A percentile compares a stretch with the other conserved stretches of the same genome.
Conservation (phyloP, 495 filamentous ascomycete genomes). For the Xylaria cubensis region DNA sequence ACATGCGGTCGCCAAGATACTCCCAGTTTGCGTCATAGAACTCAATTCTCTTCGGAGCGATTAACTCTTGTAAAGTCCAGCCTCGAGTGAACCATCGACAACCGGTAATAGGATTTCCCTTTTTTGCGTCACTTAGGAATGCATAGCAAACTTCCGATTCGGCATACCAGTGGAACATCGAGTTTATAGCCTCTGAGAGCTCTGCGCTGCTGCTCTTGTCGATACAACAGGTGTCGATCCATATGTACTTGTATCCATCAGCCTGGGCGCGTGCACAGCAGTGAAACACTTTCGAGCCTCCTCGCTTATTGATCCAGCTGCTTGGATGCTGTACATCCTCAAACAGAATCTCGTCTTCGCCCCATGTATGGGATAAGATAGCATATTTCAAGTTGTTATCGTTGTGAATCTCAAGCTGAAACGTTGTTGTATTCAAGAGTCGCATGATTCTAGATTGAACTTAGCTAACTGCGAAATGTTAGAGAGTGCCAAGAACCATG, state of each 20-base stretch:
- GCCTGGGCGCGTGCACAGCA: not conserved
- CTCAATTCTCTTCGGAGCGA: not conserved
- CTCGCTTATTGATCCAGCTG: not conserved
- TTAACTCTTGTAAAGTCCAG: not conserved
- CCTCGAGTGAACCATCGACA: not conserved
- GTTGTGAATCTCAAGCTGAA: not conserved
- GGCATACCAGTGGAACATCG: conserved; percentile 43
- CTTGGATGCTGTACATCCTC: not conserved
- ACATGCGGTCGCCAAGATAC: not conserved
- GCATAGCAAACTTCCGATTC: not conserved
- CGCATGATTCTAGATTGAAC: not conserved
- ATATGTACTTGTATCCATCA: not conserved
- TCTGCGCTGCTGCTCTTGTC: not conserved
- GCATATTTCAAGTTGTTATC: not conserved
- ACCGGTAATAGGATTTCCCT: not conserved
- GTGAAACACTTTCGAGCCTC: not conserved
- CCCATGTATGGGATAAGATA: conserved; percentile 2
- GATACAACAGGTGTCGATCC: conserved; percentile 1
- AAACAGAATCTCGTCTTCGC: not conserved
- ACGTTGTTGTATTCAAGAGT: not conserved
- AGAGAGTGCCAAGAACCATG: not conserved
- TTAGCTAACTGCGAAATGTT: not conserved
- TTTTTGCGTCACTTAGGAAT: not conserved
- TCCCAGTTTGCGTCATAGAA: not conserved
- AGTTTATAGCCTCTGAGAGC: not conserved